phyloP scores from a whole-genome alignment of 2,329 filamentous ascomycete species.

The Colletotrichum scovillei region DNA sequence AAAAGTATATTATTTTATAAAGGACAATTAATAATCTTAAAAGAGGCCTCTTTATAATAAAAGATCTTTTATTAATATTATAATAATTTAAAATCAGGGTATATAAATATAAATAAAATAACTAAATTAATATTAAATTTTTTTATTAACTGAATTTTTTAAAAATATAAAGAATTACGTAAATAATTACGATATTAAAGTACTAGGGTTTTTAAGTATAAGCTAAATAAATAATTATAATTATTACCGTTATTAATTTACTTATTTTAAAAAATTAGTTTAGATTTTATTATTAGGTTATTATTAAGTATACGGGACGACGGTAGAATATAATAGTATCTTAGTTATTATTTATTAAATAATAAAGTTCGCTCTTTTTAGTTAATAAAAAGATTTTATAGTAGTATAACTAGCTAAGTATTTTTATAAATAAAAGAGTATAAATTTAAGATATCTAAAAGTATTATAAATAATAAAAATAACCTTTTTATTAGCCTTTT shows the following conservation, averaged over 20 bases:
- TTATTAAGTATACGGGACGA: too few relatives aligned
- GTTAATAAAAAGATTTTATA: not conserved
- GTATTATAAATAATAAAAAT: not conserved
- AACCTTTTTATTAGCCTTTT: not conserved
- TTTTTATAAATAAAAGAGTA: not conserved
- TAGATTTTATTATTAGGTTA: not conserved
- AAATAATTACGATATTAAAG: not conserved
- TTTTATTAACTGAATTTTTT: too few relatives aligned
- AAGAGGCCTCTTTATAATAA: not conserved
- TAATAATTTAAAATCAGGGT: not conserved
- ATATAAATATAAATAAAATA: not conserved
- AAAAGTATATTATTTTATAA: not conserved
- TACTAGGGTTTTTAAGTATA: not conserved
- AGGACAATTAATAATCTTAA: not conserved
- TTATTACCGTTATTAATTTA: not conserved
- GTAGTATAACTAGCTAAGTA: not conserved
- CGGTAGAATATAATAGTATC: not conserved
- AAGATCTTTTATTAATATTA: slow-evolving; percentile 1
- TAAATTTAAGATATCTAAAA: not conserved
- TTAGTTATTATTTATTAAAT: not conserved
- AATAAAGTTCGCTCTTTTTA: not conserved
- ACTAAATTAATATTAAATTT: not conserved
- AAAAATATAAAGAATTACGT: not conserved
- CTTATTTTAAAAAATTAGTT: not conserved
- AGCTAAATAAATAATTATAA: not conserved